Percentiles rank a stretch among this genome's conserved stretches.
phyloP scores from a whole-genome alignment of 768 basidiomycete species.

The Suillus variegatus region DNA sequence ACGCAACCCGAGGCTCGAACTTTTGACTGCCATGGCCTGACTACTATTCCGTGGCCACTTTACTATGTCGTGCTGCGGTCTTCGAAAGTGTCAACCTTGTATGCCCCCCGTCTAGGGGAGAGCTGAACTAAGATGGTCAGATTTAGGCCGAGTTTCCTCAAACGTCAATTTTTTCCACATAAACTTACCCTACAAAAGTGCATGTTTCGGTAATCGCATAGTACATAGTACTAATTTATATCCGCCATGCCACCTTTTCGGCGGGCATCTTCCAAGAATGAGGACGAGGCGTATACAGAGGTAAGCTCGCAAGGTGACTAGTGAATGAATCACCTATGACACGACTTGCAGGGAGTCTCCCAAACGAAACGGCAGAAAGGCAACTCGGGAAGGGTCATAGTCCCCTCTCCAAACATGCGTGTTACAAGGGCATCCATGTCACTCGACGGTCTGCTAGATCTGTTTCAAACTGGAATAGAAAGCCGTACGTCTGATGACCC shows the following conservation, averaged over 20 bases:
- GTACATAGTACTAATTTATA: neutral
- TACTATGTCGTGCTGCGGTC: too few species aligned
- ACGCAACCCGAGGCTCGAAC: too few species aligned
- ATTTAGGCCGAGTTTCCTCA: neutral
- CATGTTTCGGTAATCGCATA: neutral
- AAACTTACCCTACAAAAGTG: neutral
- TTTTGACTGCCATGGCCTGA: too few species aligned
- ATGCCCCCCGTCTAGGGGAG: too few species aligned
- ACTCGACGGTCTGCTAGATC: constrained; percentile 19
- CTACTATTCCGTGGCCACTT: too few species aligned
- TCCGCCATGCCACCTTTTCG: constrained; percentile 5
- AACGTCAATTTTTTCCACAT: neutral
- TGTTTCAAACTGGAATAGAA: constrained; percentile 18
- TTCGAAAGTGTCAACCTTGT: too few species aligned
- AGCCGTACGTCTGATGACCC: neutral
- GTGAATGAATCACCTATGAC: neutral
- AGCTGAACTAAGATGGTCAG: neutral
- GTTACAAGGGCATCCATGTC: constrained; percentile 20
- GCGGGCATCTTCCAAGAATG: constrained; percentile 21
- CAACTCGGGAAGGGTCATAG: constrained; percentile 18
- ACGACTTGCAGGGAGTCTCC: neutral
- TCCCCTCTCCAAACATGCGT: constrained; percentile 9
- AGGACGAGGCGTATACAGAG: constrained; percentile 21
- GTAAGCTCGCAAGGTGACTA: constrained; percentile 8
- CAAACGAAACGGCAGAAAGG: constrained; percentile 30